Evolutionary conservation across 2,329 filamentous ascomycete genomes (phyloP).

Genomic region (Alternaria arbusti): DNA sequence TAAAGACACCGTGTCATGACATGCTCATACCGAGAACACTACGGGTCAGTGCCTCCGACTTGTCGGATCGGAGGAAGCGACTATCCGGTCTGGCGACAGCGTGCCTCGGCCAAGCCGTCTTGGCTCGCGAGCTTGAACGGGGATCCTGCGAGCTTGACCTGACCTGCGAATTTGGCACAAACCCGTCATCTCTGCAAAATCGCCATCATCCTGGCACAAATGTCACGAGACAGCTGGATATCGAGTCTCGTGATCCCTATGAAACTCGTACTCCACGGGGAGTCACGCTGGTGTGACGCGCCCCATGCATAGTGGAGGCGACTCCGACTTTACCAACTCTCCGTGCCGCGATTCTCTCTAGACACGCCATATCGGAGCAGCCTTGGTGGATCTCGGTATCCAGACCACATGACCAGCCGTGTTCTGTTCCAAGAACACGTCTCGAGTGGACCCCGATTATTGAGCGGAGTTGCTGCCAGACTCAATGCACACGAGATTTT

Average conservation of each 20-base stretch:
- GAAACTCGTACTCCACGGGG: neutral
- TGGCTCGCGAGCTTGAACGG: constrained; percentile 2
- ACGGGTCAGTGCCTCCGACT: constrained; percentile 8
- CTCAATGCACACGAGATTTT: neutral
- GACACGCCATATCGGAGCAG: neutral
- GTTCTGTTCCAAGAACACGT: neutral
- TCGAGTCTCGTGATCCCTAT: neutral
- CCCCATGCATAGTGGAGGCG: neutral
- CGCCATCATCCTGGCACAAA: neutral
- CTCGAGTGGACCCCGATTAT: constrained; percentile 1
- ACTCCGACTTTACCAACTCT: neutral
- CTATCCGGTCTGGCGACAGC: neutral
- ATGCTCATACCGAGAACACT: neutral
- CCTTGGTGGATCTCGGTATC: neutral
- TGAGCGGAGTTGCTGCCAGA: constrained; percentile 9
- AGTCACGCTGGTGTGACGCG: neutral
- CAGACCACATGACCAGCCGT: constrained; percentile 3
- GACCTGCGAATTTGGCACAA: neutral
- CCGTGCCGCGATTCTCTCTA: neutral
- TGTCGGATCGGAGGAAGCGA: neutral
- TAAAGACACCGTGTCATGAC: neutral
- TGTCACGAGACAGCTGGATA: neutral
- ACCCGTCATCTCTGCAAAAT: neutral
- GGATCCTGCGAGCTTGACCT: neutral
- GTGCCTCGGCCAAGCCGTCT: constrained; percentile 8